Evolutionary conservation across 345 rosid genomes (phyloP).

Genomic region (Abelmoschus esculentus): DNA sequence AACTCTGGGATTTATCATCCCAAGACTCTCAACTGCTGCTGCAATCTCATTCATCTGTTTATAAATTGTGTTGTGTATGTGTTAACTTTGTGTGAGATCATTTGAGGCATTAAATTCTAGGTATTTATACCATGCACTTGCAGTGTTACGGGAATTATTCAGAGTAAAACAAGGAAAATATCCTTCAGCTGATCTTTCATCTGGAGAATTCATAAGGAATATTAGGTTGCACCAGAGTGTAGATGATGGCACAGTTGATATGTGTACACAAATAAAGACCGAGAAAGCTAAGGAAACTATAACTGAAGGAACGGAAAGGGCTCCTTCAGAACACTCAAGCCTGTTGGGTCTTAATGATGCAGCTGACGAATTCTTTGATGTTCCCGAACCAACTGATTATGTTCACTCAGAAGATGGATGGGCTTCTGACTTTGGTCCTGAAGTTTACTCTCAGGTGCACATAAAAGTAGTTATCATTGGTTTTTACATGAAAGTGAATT

Average conservation of each 20-base stretch:
- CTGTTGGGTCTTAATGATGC: slow-evolving; percentile 70
- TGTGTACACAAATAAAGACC: slow-evolving; percentile 24
- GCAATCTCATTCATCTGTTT: slow-evolving; percentile 1
- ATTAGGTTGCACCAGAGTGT: slow-evolving; percentile 31
- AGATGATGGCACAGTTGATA: slow-evolving; percentile 24
- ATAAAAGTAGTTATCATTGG: not conserved
- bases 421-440: slow-evolving; percentile 57
- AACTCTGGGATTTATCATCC: too few species aligned
- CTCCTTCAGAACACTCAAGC: slow-evolving; percentile 66
- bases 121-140: slow-evolving; percentile 12
- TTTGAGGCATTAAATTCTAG: not conserved
- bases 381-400: slow-evolving; percentile 67
- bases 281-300: slow-evolving; percentile 30
- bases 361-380: slow-evolving; percentile 85
- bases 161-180: slow-evolving; percentile 56
- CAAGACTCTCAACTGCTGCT: slow-evolving; percentile 4
- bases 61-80: not conserved
- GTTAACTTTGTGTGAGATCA: not conserved
- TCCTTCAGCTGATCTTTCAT: slow-evolving; percentile 46
- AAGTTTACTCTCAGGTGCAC: slow-evolving; percentile 51
- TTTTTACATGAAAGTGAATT: not conserved
- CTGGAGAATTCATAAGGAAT: slow-evolving; percentile 52
- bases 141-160: slow-evolving; percentile 81
- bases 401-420: slow-evolving; percentile 53
- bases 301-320: slow-evolving; percentile 50